Percentiles rank a stretch among this genome's conserved stretches.
Evolutionary conservation across 169 alveolate genomes (phyloP).

Genomic region (Plasmodium malariae): DNA sequence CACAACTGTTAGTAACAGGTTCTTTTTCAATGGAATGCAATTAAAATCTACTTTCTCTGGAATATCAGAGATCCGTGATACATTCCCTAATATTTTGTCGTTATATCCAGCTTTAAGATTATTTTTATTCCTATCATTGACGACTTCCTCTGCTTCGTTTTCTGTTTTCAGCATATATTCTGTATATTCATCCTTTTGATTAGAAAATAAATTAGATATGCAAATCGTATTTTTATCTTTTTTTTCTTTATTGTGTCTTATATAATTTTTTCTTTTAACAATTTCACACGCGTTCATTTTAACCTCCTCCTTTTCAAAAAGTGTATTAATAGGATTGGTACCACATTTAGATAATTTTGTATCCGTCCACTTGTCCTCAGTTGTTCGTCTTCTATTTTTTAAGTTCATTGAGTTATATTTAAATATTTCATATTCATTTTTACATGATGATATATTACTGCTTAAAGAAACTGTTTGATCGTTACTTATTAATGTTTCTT

Average conservation of each 20-base stretch:
- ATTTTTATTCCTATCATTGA: neutral
- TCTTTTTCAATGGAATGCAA: neutral
- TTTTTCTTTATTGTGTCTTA: constrained; percentile 9
- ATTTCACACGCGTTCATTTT: neutral
- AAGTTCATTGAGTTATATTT: neutral
- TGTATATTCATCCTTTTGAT: constrained; percentile 40
- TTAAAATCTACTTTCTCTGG: neutral
- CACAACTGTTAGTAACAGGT: neutral
- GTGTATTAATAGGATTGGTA: neutral
- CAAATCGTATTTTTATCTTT: constrained; percentile 8
- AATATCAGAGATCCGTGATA: neutral
- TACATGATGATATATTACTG: neutral
- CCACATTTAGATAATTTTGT: constrained; percentile 1
- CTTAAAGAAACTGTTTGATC: neutral
- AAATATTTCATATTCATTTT: constrained; percentile 5
- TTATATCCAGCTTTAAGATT: neutral
- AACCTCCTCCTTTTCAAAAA: neutral
- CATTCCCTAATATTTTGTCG: neutral
- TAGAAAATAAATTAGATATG: constrained; percentile 30
- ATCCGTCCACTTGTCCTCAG: neutral
- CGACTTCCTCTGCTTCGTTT: neutral
- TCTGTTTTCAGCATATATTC: neutral
- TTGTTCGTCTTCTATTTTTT: neutral
- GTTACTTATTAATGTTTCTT: neutral
- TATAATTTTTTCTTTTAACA: neutral